A percentile compares a stretch with the other conserved stretches of the same genome.
Evolutionary conservation across 2,329 filamentous ascomycete genomes (phyloP).

Genomic region (Colletotrichum paranaense): DNA sequence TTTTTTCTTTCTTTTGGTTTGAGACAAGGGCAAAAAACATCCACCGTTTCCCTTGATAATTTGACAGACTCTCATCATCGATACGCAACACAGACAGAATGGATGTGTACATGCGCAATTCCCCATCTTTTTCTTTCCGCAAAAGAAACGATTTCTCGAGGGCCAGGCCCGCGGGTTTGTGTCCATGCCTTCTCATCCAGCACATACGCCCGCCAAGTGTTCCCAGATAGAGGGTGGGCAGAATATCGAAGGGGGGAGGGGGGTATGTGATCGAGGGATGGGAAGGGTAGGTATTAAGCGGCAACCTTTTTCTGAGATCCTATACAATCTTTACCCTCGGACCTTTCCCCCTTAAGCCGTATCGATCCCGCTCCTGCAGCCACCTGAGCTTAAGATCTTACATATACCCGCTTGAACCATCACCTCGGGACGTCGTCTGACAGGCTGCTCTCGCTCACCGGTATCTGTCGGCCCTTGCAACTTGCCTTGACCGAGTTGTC

Average conservation of each 20-base stretch:
- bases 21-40: slow-evolving; percentile 4
- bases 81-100: neutral
- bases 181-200: neutral
- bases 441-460: slow-evolving; percentile 28
- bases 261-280: slow-evolving; percentile 2
- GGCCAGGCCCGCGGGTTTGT: neutral
- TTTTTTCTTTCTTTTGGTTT: slow-evolving; percentile 10
- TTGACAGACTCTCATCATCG: neutral
- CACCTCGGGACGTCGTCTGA: slow-evolving; percentile 30
- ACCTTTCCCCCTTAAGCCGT: slow-evolving; percentile 10
- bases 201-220: slow-evolving; percentile 7
- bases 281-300: neutral
- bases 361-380: slow-evolving; percentile 19
- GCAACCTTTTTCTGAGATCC: neutral
- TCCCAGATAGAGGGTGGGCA: slow-evolving; percentile 1
- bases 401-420: slow-evolving; percentile 34
- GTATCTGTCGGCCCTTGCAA: slow-evolving; percentile 31
- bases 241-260: neutral
- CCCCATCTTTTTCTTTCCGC: neutral
- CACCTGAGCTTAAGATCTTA: slow-evolving; percentile 29
- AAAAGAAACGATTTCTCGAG: slow-evolving; percentile 30
- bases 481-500: slow-evolving; percentile 30
- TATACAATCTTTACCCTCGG: slow-evolving; percentile 5
- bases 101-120: no score
- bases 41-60: slow-evolving; percentile 2